Evolutionary conservation across 768 basidiomycete species (phyloP), one percentile per base, ranked within the genome.

Genomic region (Peribolospora kevripleyi): DNA sequence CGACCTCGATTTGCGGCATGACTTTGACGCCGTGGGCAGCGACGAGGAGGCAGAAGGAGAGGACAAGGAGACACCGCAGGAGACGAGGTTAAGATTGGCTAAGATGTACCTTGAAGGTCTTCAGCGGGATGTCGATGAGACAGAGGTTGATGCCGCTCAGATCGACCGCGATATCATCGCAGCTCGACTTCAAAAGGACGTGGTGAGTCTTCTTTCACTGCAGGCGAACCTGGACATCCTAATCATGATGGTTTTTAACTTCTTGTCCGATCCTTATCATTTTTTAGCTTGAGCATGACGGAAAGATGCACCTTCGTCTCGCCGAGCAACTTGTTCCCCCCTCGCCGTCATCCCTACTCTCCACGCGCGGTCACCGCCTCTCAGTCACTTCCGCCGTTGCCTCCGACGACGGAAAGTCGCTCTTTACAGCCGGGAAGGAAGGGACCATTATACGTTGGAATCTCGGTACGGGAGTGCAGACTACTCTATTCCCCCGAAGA

Each of bases 161-260:
- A 79, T 97, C 38, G 93, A 98, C 72, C 76, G 77, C 62, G 91
- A 95, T 60, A 72, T 95, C 58, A 84, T 98, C 58, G 83, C 83
- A 48, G 75, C 87, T 14, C 73, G 93, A 54, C 72, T 98, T 59
- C 85, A 87, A 65, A 79, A 87, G 65, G 91, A 95, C 69, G 87
- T 91, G 5, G 73, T 73, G 46, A 54, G 72, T 71, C 10, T 42
- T 9, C 42, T 14, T 25, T 48, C 42, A 13, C 51, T n/a, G 5
- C 9, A 36, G 7, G 52, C 50, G 14, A 39, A 40, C 6, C 8
- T 43, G 5, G n/a, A 25, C 38, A 36, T 3, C 4, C 39, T 3
- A n/a, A 11, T 8, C 14, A 8, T 11, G 48, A 2, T 42, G n/a
- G 13, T n/a, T 51, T 54, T 41, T 11, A 4, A 4, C 10, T 25